These are phyloP conservation scores for Lophiostoma macrostomum DNA, from an alignment of 495 filamentous ascomycete species.

Conservation along the genomic window DNA sequence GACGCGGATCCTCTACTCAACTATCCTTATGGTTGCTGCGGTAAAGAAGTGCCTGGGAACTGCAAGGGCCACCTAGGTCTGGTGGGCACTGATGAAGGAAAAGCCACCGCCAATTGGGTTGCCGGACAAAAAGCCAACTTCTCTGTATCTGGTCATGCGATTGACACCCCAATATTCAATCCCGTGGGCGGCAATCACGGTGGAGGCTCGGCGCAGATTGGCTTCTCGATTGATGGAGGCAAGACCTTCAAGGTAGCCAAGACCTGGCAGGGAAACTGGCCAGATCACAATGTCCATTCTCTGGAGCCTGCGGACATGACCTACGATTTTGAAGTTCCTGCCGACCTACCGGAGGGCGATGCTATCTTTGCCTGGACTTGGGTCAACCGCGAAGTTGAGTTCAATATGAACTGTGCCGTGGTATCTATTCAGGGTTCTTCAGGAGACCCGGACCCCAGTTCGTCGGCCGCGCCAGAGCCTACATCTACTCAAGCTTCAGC, in stretches of 20 bases:
- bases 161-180: neutral
- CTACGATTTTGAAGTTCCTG: slow-evolving; percentile 41
- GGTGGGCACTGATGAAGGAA: slow-evolving; percentile 37
- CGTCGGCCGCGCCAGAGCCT: neutral
- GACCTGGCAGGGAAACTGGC: slow-evolving; percentile 41
- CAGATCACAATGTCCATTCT: slow-evolving; percentile 33
- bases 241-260: slow-evolving; percentile 40
- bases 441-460: neutral
- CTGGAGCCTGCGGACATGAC: slow-evolving; percentile 33
- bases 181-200: slow-evolving; percentile 37
- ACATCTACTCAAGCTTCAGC: neutral
- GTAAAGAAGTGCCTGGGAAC: slow-evolving; percentile 11
- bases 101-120: slow-evolving; percentile 37
- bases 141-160: slow-evolving; percentile 11
- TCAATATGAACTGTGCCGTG: slow-evolving; percentile 38
- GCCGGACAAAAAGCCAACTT: slow-evolving; percentile 37
- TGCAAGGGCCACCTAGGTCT: slow-evolving; percentile 40
- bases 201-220: slow-evolving; percentile 41
- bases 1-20: slow-evolving; percentile 36
- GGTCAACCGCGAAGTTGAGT: slow-evolving; percentile 43
- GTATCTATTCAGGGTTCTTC: slow-evolving; percentile 30
- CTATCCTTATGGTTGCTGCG: slow-evolving; percentile 42
- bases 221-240: slow-evolving; percentile 38
- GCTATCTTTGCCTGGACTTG: slow-evolving; percentile 43
- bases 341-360: slow-evolving; percentile 36